Base-by-base conservation (phyloP, 202 grass and related monocot species). In the Panicum hallii region DNA sequence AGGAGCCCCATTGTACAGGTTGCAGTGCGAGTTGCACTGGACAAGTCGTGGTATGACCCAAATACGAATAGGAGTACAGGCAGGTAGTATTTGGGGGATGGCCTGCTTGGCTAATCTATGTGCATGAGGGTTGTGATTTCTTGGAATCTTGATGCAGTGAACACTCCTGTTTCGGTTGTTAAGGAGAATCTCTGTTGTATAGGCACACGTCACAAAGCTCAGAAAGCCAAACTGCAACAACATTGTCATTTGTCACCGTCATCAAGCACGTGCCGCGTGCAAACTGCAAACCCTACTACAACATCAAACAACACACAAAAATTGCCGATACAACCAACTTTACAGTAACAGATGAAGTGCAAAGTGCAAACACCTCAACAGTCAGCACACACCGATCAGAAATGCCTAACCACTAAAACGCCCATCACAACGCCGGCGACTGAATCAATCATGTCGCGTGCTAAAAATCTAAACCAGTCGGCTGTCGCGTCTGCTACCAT, bases 271-370 rank as follows among this genome's bases (percentile, higher is more conserved):
- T 26, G 26, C 26, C 26, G 26, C 26, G 26, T 26, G 26, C 26
- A 26, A 26, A 26, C 26, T 26, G 26, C 26, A 26, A 26, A 26
- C 26, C 26, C 26, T 26, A 26, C 26, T 26, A 26, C 26, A 26
- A 26, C 26, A 26, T 6, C 55, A 70, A 47, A 78, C 5, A 72
- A 28, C 78, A 82, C 67, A 74, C 84, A 84, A 75, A 75, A 64
- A 70, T 48, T 75, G 46, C 44, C 75, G 63, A 74, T 11, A 11
- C 20, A 58, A 69, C 60, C 68, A 67, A 49, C 40, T 6, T 57
- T 23, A 36, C 67, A 80, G 26, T 26, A 26, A 26, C 26, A 26
- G 6, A 80, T 4, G 32, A 63, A 68, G 30, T 76, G 13, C 74
- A 68, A 63, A 68, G 30, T 76, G 13, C 74, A 68, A 53, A 61